These are phyloP conservation scores for Colletotrichum sp. DNA, from an alignment of 2,329 filamentous ascomycete genomes.

Conservation along the genomic window DNA sequence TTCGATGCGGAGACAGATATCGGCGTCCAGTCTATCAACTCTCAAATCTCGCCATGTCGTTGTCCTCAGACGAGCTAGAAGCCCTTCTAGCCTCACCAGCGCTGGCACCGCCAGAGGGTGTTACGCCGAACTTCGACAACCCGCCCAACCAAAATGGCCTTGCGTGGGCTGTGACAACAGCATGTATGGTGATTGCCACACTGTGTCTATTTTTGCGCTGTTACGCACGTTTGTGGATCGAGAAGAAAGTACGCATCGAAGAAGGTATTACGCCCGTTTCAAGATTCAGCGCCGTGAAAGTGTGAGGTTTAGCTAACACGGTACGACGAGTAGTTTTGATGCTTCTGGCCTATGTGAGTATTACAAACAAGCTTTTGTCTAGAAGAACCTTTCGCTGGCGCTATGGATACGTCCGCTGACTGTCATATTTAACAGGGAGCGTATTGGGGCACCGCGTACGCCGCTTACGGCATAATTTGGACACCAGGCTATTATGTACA, in stretches of 20 bases:
- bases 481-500: conserved; percentile 3
- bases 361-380: not conserved
- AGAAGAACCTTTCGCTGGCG: not conserved
- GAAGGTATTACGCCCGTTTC: not conserved
- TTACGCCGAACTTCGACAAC: conserved; percentile 8
- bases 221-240: conserved; percentile 1
- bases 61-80: conserved; percentile 4
- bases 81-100: conserved; percentile 8
- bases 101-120: conserved; percentile 7
- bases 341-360: not conserved
- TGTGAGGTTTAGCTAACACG: not conserved
- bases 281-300: not conserved
- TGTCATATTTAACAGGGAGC: not conserved
- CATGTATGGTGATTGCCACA: not conserved
- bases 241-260: conserved; percentile 5
- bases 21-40: not conserved
- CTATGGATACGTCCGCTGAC: not conserved
- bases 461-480: not conserved
- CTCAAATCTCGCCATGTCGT: not conserved
- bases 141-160: conserved; percentile 19
- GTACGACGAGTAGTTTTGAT: not conserved
- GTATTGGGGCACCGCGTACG: not conserved
- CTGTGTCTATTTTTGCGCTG: conserved; percentile 6
- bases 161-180: conserved; percentile 2
- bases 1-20: not conserved